Percentiles rank a stretch among this genome's conserved stretches.
Evolutionary conservation across 1,139 yeast genomes (phyloP).

Genomic region (Debaryomycetaceae sp.): DNA sequence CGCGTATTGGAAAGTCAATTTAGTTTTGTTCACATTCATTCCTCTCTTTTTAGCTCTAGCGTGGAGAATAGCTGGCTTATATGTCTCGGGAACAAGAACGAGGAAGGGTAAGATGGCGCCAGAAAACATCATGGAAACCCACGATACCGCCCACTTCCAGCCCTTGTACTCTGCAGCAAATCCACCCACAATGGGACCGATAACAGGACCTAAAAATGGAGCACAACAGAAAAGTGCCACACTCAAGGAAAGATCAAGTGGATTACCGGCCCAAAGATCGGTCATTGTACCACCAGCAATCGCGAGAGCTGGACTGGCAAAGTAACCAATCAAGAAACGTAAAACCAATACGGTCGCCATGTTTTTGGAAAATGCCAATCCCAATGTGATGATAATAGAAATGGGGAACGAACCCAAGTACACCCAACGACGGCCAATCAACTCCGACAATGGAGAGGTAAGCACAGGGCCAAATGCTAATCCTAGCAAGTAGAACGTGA

Average conservation of each 20-base stretch:
- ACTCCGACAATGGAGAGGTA: slow-evolving; percentile 76
- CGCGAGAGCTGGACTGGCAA: slow-evolving; percentile 82
- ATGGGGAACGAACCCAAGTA: slow-evolving; percentile 59
- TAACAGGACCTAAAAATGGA: slow-evolving; percentile 76
- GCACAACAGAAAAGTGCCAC: slow-evolving; percentile 68
- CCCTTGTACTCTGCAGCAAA: slow-evolving; percentile 65
- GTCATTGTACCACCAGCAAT: slow-evolving; percentile 84
- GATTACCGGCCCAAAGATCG: slow-evolving; percentile 59
- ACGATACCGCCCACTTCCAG: slow-evolving; percentile 73
- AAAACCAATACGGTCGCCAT: slow-evolving; percentile 60
- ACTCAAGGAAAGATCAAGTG: slow-evolving; percentile 63
- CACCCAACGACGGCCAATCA: slow-evolving; percentile 66
- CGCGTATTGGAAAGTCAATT: slow-evolving; percentile 15
- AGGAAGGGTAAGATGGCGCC: slow-evolving; percentile 63
- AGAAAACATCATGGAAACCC: slow-evolving; percentile 72
- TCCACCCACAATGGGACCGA: slow-evolving; percentile 82
- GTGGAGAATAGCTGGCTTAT: slow-evolving; percentile 56
- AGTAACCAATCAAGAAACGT: slow-evolving; percentile 75
- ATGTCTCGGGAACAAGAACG: slow-evolving; percentile 63
- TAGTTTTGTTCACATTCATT: slow-evolving; percentile 37
- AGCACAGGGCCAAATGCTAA: slow-evolving; percentile 69
- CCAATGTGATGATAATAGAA: slow-evolving; percentile 73
- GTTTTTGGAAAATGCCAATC: slow-evolving; percentile 62
- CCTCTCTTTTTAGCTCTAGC: slow-evolving; percentile 60
- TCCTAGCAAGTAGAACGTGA: slow-evolving; percentile 69